These are phyloP conservation scores for Tricholoma hemisulphureum DNA, from an alignment of 768 basidiomycete species.

Conservation along the genomic window DNA sequence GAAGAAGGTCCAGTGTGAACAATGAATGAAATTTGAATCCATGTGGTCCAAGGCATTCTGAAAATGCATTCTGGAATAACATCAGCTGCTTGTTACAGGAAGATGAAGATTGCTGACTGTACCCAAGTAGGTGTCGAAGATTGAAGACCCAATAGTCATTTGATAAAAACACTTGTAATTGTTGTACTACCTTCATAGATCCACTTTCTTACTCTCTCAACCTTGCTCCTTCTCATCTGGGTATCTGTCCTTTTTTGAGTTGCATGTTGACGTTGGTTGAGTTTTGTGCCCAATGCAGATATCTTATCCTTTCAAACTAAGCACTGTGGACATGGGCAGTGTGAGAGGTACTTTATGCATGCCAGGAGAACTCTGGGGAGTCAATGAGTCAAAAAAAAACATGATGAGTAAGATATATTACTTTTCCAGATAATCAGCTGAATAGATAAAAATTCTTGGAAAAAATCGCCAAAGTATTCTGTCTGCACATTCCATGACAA, in stretches of 20 bases:
- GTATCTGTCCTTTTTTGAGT: background rate
- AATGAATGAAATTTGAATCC: slow-evolving; percentile 9
- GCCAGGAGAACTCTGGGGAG: slow-evolving; percentile 18
- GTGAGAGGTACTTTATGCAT: no score
- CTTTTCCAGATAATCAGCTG: slow-evolving; percentile 38
- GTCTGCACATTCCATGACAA: slow-evolving; percentile 32
- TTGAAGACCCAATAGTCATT: no score
- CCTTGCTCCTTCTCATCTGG: no score
- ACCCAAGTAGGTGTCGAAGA: no score
- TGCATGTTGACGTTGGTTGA: slow-evolving; percentile 8
- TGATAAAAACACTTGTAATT: no score
- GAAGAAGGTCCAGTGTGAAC: slow-evolving; percentile 22
- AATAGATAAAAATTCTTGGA: slow-evolving; percentile 32
- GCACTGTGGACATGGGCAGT: slow-evolving; percentile 28
- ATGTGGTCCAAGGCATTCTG: no score
- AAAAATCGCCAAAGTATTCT: slow-evolving; percentile 28
- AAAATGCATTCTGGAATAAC: no score
- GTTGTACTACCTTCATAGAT: no score
- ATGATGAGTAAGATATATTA: background rate
- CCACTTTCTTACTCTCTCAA: no score
- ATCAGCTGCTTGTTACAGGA: no score
- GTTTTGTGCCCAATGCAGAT: slow-evolving; percentile 21
- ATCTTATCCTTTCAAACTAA: slow-evolving; percentile 18
- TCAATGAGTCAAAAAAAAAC: background rate
- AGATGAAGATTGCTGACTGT: no score